Evolutionary conservation across 163 green algal genomes (phyloP), one percentile per base, ranked within the genome.

Genomic region (Prototheca wickerhamii): DNA sequence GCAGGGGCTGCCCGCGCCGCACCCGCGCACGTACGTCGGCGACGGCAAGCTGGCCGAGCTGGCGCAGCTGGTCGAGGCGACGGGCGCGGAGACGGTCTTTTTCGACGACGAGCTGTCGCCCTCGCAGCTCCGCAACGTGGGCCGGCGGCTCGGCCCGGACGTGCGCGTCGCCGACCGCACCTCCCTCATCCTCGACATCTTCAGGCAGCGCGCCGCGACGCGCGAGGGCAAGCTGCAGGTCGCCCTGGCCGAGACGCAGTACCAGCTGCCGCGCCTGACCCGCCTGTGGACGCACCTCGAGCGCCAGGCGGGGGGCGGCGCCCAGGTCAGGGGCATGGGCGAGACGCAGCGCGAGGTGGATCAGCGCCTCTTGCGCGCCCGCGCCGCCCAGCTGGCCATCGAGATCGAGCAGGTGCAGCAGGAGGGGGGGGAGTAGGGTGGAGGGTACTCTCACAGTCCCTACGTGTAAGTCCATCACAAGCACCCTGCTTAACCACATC

Each of bases 341-440:
- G 93, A 98, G 82, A 98, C 96, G 82, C 93, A 98, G 82, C 94
- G 95, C 42, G 93, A 98, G 76, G 86, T 97, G 23, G 93, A 98
- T 72, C 92, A 91, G 76, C 89, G 92, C 1, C 69, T 98, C 60
- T 77, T 98, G 60, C 64, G 85, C 29, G 68, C 50, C 3, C 71
- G 69, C 34, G 76, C 80, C 58, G 74, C 74, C 1, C 26, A 32
- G 42, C 76, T 84, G 52, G 43, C 66, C 7, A n/a, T 26, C 17
- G 67, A 72, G 17, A 49, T 85, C 3, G 78, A 85, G 18, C 67
- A 85, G 34, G 76, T 71, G 44, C 23, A 58, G 31, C 0, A 5
- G 35, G 31, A 61, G 37, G 17, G 42, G 17, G 32, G 2, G 23
- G 33, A 21, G 25, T 18, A 20, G 17, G 21, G 23, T n/a, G n/a